These are phyloP conservation scores for Phellopilus nigrolimitatus DNA, from an alignment of 1,284 basidiomycete species.

Conservation along the genomic window DNA sequence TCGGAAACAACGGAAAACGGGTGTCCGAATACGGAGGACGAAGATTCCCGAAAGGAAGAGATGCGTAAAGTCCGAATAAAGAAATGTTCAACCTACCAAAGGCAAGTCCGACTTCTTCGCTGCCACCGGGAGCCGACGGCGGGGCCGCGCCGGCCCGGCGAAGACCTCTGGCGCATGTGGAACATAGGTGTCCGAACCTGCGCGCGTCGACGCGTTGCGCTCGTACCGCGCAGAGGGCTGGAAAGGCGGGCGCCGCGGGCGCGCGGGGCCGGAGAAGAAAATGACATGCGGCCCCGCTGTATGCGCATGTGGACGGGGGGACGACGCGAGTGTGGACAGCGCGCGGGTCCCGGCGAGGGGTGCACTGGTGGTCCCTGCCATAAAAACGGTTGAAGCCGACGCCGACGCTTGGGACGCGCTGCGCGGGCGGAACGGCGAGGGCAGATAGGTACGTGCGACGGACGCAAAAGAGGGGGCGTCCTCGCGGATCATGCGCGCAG, in stretches of 20 bases:
- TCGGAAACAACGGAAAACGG: neutral
- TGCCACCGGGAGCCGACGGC: neutral
- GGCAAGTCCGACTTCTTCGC: neutral
- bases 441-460: neutral
- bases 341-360: neutral
- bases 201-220: neutral
- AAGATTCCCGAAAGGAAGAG: no score
- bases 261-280: neutral
- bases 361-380: neutral
- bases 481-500: neutral
- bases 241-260: neutral
- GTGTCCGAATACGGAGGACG: no score
- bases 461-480: neutral
- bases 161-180: neutral
- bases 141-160: neutral
- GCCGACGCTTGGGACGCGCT: neutral
- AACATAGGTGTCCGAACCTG: neutral
- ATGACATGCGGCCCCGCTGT: neutral
- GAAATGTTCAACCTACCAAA: neutral
- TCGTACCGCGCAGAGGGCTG: neutral
- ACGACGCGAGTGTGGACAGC: neutral
- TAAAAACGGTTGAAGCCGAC: neutral
- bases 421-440: neutral
- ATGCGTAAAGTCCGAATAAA: no score
- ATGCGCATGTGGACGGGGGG: neutral